Base-by-base conservation (phyloP, 352 stramenopile species). In the Ophiocytium majus region DNA sequence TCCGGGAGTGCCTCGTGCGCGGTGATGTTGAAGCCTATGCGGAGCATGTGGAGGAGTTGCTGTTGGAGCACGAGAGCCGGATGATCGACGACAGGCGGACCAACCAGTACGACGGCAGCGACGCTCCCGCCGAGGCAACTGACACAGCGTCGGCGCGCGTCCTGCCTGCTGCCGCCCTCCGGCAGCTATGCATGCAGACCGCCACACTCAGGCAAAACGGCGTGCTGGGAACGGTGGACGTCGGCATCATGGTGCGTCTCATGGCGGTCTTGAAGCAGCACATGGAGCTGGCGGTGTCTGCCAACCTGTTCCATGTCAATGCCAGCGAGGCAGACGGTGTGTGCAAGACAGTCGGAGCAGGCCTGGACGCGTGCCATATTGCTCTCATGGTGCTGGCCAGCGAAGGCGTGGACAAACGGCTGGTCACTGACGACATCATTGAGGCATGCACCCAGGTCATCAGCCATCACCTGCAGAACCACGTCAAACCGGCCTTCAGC, bases 341-440 rank as follows among this genome's bases (percentile, higher is more conserved):
- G 23, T n/a, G 81, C 33, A 75, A 50, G 9, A 32, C 17, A 0
- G 71, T 86, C 36, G 76, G 63, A 63, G 80, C 31, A 63, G 78
- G 64, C 28, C 49, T 86, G 0, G 76, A 84, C 34, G 83, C 83
- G 23, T 66, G 36, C 9, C 49, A 76, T 0, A 76, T 86, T 9
- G 71, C 34, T 33, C 79, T 86, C 0, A 86, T 86, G 79, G 63
- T 86, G 28, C 49, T 80, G 35, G 80, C 83, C 33, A 80, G 71
- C 63, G 43, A 49, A 0, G 43, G 71, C 14, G 19, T 86, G n/a
- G 78, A 84, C 36, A 63, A 80, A 10, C 79, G 63, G 79, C 83
- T 86, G 63, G 63, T 83, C 71, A 79, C 76, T 17, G 83, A 86
- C 34, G 83, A 86, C n/a, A 50, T 84, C 78, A 85, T 86, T 33